Base-by-base conservation (phyloP, 352 stramenopile genomes). In the Aphanomyces stellatus region DNA sequence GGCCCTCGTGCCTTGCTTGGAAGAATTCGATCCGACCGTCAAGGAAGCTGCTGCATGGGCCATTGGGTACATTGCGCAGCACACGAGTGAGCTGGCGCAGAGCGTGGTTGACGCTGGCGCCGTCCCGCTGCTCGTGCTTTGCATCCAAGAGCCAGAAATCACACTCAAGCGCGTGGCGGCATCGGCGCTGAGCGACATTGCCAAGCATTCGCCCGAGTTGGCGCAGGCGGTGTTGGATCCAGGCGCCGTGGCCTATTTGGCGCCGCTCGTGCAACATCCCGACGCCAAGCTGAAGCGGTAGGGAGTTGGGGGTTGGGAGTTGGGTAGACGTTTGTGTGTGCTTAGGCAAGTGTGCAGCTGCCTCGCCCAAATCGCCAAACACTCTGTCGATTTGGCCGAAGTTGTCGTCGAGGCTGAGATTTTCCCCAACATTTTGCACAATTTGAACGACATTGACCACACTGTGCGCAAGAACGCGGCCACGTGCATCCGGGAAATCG, bases 371-470 rank as follows among this genome's bases (percentile, higher is more conserved):
- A 96, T 98, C 55, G 88, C 93, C 55, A 98, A 98, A 71, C 93
- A 98, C 78, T 96, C 80, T 13, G 93, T 98, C 17, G 93, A 98
- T 69, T 79, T 98, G 31, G 93, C 93, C 0, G 93, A 98, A 72
- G 94, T 97, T 40, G 93, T 98, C 17, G 93, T 98, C 5, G 93
- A 98, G 69, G 91, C 93, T 10, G 93, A 98, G 71, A 95, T 98
- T 35, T 98, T 98, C 80, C 93, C 93, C 31, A 97, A 97, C 69
- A 96, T 98, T 48, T 73, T 98, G 22, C 96, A 95, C 73, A 97
- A 88, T 65, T 85, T 98, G 60, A 97, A 97, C 73, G 93, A 98
- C 71, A 93, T 93, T 35, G 93, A 98, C 62, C 76, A 91, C 51
- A 95, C 87, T n/a, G 93, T 98, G 1, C 78, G 91, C n/a, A 98